Evolutionary conservation across 768 basidiomycete genomes (phyloP), one percentile per base, ranked within the genome.

Genomic region (Tricholoma sp.): DNA sequence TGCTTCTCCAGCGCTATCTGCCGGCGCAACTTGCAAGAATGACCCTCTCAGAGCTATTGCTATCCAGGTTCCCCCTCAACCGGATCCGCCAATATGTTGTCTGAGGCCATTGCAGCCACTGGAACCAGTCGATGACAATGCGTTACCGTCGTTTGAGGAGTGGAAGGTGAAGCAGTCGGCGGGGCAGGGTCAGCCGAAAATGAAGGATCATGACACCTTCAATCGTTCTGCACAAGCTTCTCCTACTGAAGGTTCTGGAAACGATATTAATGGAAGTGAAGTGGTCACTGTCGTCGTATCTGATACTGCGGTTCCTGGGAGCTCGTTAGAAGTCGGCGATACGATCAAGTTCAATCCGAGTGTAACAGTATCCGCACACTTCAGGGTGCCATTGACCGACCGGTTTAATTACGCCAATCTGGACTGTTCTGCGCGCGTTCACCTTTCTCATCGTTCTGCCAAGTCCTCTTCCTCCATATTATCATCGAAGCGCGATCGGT

Each of bases 351-450:
- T 63, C 55, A 59, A 64, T 54, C 59, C 69, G 15, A 39, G 59
- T 12, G 73, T 77, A 55, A 64, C 65, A 3, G 61, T 81, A 32
- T 75, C 82, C 33, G 84, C 86, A 0, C 83, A 85, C 61, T 85
- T 88, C 65, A 80, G 81, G 17, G 83, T 92, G 5, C 90, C 90
- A 1, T 72, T 91, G 42, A 85, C 81, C 11, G 91, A 95, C 74
- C 80, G 94, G 42, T 97, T 95, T 78, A 97, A 99, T 71, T 98
- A 96, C 64, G 97, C 97, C 41, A 86, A 84, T 52, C 67, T 86
- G 56, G 96, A 98, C 69, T 99, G 97, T 67, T 93, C 92, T 1
- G 95, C 96, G 1, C 87, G 93, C 12, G 86, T 98, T 24, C 95
- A 96, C 70, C 81, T 80, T 7, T 77, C 93, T 0, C 94, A 96